Conservation (phyloP, 192 early-diverging fungal species). For the Rhizoclosmatium sp. region DNA sequence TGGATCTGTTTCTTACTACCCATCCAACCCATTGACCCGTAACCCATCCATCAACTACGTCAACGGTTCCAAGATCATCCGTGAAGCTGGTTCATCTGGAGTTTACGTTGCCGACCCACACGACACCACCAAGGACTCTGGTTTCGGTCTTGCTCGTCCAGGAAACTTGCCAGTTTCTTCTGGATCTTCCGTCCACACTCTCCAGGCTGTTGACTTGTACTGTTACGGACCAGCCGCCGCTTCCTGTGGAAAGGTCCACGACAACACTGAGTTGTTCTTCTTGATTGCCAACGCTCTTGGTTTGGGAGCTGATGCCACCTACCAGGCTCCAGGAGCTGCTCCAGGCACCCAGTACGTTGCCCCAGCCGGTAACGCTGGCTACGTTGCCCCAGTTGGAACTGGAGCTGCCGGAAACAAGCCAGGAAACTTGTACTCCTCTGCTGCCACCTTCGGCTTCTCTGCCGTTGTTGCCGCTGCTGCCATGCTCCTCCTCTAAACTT, state of each 20-base stretch:
- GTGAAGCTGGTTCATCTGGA: background rate
- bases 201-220: slow-evolving; percentile 55
- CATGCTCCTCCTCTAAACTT: too few relatives aligned
- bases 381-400: background rate
- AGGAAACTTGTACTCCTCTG: too few relatives aligned
- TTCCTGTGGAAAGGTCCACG: slow-evolving; percentile 32
- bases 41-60: background rate
- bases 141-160: slow-evolving; percentile 22
- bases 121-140: slow-evolving; percentile 14
- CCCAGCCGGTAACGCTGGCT: too few relatives aligned
- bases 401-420: background rate
- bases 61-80: background rate
- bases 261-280: slow-evolving; percentile 57
- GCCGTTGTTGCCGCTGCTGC: too few relatives aligned
- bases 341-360: too few relatives aligned
- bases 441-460: too few relatives aligned
- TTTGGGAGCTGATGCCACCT: slow-evolving; percentile 25
- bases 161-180: background rate
- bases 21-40: slow-evolving; percentile 9
- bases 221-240: slow-evolving; percentile 40
- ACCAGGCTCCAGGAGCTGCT: too few relatives aligned
- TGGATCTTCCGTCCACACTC: slow-evolving; percentile 40
- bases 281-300: slow-evolving; percentile 48
- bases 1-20: background rate
- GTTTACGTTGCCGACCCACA: slow-evolving; percentile 24